These are phyloP conservation scores for Candida alai DNA, from an alignment of 805 yeast genomes.

Conservation along the genomic window DNA sequence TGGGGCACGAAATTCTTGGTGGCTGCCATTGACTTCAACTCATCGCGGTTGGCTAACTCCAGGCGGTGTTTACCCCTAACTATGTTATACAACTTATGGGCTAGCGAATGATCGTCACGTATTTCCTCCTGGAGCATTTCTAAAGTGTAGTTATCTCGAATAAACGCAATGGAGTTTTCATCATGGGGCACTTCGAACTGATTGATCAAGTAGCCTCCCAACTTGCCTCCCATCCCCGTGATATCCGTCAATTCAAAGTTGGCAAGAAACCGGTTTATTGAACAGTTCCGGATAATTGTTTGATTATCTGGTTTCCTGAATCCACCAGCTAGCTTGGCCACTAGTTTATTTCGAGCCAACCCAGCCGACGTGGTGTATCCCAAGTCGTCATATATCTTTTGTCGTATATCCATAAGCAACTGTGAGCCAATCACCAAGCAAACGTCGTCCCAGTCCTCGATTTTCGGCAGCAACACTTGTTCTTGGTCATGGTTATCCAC, in stretches of 20 bases:
- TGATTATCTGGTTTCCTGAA: slow-evolving; percentile 83
- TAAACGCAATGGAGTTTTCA: slow-evolving; percentile 40
- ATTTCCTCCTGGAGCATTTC: slow-evolving; percentile 19
- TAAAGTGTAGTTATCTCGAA: slow-evolving; percentile 47
- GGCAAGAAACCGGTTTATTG: slow-evolving; percentile 51
- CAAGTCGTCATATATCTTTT: slow-evolving; percentile 46
- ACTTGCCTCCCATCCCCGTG: slow-evolving; percentile 89
- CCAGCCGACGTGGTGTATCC: slow-evolving; percentile 93
- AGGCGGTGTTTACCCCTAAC: slow-evolving; percentile 59
- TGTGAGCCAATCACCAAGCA: slow-evolving; percentile 63
- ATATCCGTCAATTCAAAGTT: slow-evolving; percentile 67
- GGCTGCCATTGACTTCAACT: slow-evolving; percentile 83
- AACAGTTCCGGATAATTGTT: slow-evolving; percentile 57
- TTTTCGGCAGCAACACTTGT: slow-evolving; percentile 2
- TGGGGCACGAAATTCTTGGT: slow-evolving; percentile 70
- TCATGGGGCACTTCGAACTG: slow-evolving; percentile 49
- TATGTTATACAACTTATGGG: slow-evolving; percentile 53
- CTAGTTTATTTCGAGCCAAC: slow-evolving; percentile 64
- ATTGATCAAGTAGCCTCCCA: slow-evolving; percentile 58
- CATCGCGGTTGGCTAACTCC: slow-evolving; percentile 56
- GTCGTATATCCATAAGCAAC: slow-evolving; percentile 52
- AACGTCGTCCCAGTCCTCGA: slow-evolving; percentile 74
- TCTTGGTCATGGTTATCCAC: slow-evolving; percentile 1
- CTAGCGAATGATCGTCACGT: slow-evolving; percentile 44
- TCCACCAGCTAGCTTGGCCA: slow-evolving; percentile 87